phyloP scores from a whole-genome alignment of 768 basidiomycete species.

The Suillus plorans region DNA sequence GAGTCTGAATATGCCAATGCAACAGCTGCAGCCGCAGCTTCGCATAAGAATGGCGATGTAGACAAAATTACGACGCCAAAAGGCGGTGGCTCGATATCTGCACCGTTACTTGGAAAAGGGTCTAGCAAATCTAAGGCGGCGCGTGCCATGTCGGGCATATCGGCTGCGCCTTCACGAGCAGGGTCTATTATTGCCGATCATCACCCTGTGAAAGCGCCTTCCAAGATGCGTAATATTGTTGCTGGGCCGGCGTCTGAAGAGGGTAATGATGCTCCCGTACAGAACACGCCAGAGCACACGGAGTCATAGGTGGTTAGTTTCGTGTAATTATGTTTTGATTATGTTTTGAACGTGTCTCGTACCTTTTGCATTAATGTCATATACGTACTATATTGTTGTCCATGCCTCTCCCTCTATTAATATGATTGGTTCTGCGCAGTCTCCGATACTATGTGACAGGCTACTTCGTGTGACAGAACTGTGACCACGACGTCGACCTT shows the following conservation, averaged over 20 bases:
- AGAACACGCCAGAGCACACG: constrained; percentile 18
- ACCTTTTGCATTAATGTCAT: constrained; percentile 1
- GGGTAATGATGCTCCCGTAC: constrained; percentile 43
- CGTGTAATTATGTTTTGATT: constrained; percentile 4
- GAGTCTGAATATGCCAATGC: constrained; percentile 62
- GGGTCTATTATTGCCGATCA: constrained; percentile 52
- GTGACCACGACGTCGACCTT: not conserved
- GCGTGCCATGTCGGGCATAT: constrained; percentile 38
- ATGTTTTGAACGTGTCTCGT: not conserved
- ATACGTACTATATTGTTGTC: not conserved
- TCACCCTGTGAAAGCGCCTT: constrained; percentile 48
- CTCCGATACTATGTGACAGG: not conserved
- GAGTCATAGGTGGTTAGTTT: constrained; percentile 14
- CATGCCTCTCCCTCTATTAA: not conserved
- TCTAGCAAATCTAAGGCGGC: constrained; percentile 40
- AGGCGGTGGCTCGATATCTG: constrained; percentile 46
- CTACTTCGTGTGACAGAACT: not conserved
- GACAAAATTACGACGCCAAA: constrained; percentile 35
- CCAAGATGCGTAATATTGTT: constrained; percentile 68
- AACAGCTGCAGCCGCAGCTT: constrained; percentile 26
- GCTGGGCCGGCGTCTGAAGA: constrained; percentile 51
- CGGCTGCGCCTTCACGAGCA: constrained; percentile 57
- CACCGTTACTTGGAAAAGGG: constrained; percentile 41
- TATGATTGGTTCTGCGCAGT: not conserved
- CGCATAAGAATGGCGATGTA: constrained; percentile 27